Base-by-base conservation (phyloP, 306 rosid species). In the Prunus mume region DNA sequence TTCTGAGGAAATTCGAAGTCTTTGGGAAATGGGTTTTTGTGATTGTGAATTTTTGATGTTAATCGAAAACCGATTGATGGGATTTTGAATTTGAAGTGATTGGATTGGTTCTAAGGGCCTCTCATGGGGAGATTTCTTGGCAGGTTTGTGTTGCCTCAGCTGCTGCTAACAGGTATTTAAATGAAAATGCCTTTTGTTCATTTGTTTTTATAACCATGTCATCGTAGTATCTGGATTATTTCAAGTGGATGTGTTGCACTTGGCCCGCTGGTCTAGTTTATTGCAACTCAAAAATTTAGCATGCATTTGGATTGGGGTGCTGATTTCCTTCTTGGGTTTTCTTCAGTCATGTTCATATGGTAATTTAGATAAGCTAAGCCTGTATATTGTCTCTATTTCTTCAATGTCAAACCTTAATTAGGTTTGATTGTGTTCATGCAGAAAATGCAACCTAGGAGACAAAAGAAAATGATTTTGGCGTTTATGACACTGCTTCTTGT, bases 121-220 rank as follows among this genome's bases (percentile, higher is more conserved):
- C 76, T 80, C 62, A 95, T 95, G 98, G 98, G 87, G 74, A 83
- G 72, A 19, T 89, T 92, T 80, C 86, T 95, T 18, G 84, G 87
- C 60, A 91, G 97, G 19, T 85, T 89, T 81, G 86, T 88, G 58
- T 83, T 92, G 73, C 93, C 98, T 74, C 78, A 86, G 86, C 85
- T 95, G 77, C 98, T 95, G 76, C 83, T 95, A 38, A 65, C 91
- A 82, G 98, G 97, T 94, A 73, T 41, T 43, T 17, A 64, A 54
- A 54, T 57, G 63, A 8, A 6, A 25, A 25, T 62, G 20, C n/a
- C n/a, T 62, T 28, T 28, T 14, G 9, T 24, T 14, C 0, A 12
- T 61, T 62, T 62, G 11, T 18, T 30, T 28, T 30, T 3, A 30
- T 30, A 30, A 30, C n/a, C 15, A 61, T 27, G 10, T 62, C 15